Base-by-base conservation (phyloP, 2,329 filamentous ascomycete genomes). In the Fusarium tjaetaba region DNA sequence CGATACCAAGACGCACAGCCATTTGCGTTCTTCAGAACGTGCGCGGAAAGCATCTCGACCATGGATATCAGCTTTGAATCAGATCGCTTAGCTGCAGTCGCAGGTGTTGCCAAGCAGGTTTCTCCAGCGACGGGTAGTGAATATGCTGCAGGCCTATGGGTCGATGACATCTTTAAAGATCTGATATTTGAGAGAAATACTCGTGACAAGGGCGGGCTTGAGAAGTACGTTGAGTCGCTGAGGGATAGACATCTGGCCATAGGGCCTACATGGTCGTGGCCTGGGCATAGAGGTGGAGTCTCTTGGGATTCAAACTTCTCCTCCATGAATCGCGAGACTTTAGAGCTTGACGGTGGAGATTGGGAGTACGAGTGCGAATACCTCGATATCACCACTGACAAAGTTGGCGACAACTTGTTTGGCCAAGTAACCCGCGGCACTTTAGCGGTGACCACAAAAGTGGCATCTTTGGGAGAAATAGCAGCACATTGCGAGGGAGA, bases 401-500 rank as follows among this genome's bases (percentile, higher is more conserved):
- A 22, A 22, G 45, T 11, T 3, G 45, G 45, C 3, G 45, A 48
- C 1, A 48, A 48, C 14, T 4, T 26, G 8, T 48, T 48, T 22
- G 45, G 45, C 2, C 26, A 48, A 48, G 26, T 11, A 4, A 30
- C 9, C 13, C 20, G 13, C 9, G 45, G 45, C 4, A 5, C 20
- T 7, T 22, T 48, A 3, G 13, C 45, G 3, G 20, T 48, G 9
- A 48, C 45, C 4, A 11, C 45, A 1, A 48, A 22, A 16, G 22
- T 30, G 26, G 4, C 26, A 7, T 48, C 26, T 22, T 22, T 48
- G 13, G 4, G 9, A 2, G 26, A 48, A 3, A 30, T 48, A 1
- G 13, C 45, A 48, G 26, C 20, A 30, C 13, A 4, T 2, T 2
- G 18, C 0, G 20, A 49, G 0, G 7, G 7, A n/a, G 28, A 18